phyloP scores from a whole-genome alignment of 177 flowering plant species.

The Vitis hybrid region DNA sequence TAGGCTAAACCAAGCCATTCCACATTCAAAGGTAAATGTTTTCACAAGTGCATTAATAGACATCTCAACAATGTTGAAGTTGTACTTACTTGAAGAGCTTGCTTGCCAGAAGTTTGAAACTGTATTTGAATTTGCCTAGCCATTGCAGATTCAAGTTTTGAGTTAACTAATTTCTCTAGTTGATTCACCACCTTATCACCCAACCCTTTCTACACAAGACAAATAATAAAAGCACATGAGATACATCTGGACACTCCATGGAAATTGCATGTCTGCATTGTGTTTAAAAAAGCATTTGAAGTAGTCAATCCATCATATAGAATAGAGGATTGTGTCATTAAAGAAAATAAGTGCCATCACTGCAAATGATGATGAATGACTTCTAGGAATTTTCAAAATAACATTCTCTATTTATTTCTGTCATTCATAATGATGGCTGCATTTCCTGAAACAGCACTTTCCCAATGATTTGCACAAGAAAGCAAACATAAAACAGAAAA shows the following conservation, averaged over 20 bases:
- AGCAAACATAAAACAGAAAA: not conserved
- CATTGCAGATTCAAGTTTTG: constrained; percentile 75
- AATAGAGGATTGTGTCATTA: too few relatives aligned
- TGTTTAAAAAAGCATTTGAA: not conserved
- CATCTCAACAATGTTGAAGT: not conserved
- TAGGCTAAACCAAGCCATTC: too few relatives aligned
- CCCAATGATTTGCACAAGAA: not conserved
- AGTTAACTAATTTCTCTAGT: constrained; percentile 71
- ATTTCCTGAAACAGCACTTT: not conserved
- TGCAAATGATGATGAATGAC: not conserved
- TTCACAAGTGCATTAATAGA: not conserved
- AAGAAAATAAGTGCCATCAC: not conserved
- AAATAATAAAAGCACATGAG: not conserved
- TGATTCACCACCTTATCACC: constrained; percentile 85
- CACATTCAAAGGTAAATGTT: too few relatives aligned
- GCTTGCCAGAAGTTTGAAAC: constrained; percentile 88
- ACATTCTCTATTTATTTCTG: not conserved
- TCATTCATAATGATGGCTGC: not conserved
- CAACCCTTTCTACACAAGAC: constrained; percentile 68
- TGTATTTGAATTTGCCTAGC: constrained; percentile 86
- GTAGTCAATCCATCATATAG: too few relatives aligned
- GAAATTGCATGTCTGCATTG: not conserved
- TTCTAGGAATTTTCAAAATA: not conserved
- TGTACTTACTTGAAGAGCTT: constrained; percentile 63
- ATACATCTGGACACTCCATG: not conserved